Evolutionary conservation across 176 grass and related monocot species (phyloP).

Genomic region (Canna indica): DNA sequence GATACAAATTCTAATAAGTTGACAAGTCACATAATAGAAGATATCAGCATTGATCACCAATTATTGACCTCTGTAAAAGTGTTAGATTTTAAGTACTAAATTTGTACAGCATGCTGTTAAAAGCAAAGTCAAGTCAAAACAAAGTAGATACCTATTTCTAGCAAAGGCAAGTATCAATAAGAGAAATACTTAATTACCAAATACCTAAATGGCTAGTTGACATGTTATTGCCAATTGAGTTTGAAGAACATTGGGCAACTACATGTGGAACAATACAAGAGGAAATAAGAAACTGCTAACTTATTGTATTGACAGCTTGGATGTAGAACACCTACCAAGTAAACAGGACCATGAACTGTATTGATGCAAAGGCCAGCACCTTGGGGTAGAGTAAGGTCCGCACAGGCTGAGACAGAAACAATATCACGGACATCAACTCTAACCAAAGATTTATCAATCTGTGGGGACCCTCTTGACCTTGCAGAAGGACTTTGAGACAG

Average conservation of each 20-base stretch:
- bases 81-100: neutral
- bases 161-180: neutral
- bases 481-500: slow-evolving; percentile 35
- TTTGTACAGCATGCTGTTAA: neutral
- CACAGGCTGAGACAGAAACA: slow-evolving; percentile 63
- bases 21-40: neutral
- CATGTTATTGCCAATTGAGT: neutral
- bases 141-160: neutral
- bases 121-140: neutral
- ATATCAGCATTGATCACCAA: neutral
- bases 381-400: slow-evolving; percentile 80
- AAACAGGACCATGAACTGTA: slow-evolving; percentile 70
- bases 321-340: slow-evolving; percentile 46
- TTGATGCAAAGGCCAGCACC: slow-evolving; percentile 77
- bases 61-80: neutral
- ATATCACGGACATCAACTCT: slow-evolving; percentile 69
- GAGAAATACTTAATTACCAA: neutral
- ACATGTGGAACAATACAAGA: neutral
- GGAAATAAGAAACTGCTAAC: neutral
- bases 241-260: neutral
- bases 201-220: neutral
- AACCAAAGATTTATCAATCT: slow-evolving; percentile 43
- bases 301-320: neutral
- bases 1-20: neutral
- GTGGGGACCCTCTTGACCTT: slow-evolving; percentile 27